phyloP scores from a whole-genome alignment of 2,329 filamentous ascomycete genomes.

The Gliomastix tumulicola region DNA sequence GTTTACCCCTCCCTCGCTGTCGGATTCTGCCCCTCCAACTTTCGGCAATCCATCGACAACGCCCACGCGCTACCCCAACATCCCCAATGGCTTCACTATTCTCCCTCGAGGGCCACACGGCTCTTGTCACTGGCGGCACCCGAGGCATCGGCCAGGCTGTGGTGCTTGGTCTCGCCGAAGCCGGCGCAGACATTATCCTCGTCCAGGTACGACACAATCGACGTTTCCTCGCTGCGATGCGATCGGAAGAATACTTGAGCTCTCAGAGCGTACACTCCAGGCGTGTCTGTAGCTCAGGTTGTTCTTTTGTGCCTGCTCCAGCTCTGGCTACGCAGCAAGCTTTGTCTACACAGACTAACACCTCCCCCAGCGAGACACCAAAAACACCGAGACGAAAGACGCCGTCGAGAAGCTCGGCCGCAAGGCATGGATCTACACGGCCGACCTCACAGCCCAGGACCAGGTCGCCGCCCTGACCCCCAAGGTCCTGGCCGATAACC shows the following conservation, averaged over 20 bases:
- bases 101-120: constrained; percentile 49
- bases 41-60: too few species aligned
- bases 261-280: too few species aligned
- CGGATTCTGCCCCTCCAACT: too few species aligned
- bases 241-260: too few species aligned
- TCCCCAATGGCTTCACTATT: constrained; percentile 34
- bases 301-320: too few species aligned
- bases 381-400: constrained; percentile 45
- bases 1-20: too few species aligned
- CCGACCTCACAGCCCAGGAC: constrained; percentile 56
- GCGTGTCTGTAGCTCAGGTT: too few species aligned
- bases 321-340: too few species aligned
- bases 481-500: constrained; percentile 52
- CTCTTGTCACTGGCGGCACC: constrained; percentile 49
- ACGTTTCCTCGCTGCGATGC: neutral
- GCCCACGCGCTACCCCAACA: neutral
- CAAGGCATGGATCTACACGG: constrained; percentile 59
- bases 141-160: constrained; percentile 52
- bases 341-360: neutral
- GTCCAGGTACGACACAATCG: constrained; percentile 34
- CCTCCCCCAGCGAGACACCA: constrained; percentile 29
- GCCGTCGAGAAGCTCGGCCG: constrained; percentile 59
- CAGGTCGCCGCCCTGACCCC: constrained; percentile 57
- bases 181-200: constrained; percentile 49
- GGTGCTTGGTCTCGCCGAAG: constrained; percentile 50